These are phyloP conservation scores for Neurospora sp. DNA, from an alignment of 495 filamentous ascomycete species.

Conservation along the genomic window DNA sequence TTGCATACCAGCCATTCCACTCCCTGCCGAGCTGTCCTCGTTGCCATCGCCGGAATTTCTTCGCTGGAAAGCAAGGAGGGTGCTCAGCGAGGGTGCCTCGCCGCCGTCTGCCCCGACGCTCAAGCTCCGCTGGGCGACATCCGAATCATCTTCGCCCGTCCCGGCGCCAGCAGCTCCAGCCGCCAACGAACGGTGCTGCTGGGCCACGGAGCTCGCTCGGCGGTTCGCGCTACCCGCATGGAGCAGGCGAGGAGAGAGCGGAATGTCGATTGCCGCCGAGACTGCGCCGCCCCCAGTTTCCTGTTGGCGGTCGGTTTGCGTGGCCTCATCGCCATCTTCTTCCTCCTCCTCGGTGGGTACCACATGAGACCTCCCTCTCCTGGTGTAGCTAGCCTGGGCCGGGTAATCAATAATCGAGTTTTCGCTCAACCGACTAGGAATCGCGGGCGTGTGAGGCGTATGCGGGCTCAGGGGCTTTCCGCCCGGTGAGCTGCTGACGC, in stretches of 20 bases:
- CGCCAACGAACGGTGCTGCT: slow-evolving; percentile 40
- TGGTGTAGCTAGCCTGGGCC: slow-evolving; percentile 23
- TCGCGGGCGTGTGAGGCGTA: slow-evolving; percentile 87
- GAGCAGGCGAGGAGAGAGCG: slow-evolving; percentile 60
- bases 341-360: slow-evolving; percentile 1
- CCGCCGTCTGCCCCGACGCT: slow-evolving; percentile 60
- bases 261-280: slow-evolving; percentile 63
- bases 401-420: slow-evolving; percentile 74
- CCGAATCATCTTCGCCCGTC: slow-evolving; percentile 51
- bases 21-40: background rate
- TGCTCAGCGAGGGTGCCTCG: slow-evolving; percentile 47
- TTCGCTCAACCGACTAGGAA: slow-evolving; percentile 84
- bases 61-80: slow-evolving; percentile 38
- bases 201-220: slow-evolving; percentile 70
- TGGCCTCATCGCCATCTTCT: slow-evolving; percentile 21
- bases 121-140: slow-evolving; percentile 58
- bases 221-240: slow-evolving; percentile 42
- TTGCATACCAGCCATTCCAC: background rate
- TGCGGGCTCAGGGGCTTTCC: slow-evolving; percentile 81
- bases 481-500: slow-evolving; percentile 76
- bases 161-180: slow-evolving; percentile 16
- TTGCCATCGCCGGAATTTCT: background rate
- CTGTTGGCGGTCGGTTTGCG: slow-evolving; percentile 26
- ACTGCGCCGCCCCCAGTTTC: slow-evolving; percentile 4
- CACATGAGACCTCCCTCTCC: slow-evolving; percentile 15